phyloP scores from a whole-genome alignment of 192 early-diverging fungal genomes.

The Neocallimastix lanati region DNA sequence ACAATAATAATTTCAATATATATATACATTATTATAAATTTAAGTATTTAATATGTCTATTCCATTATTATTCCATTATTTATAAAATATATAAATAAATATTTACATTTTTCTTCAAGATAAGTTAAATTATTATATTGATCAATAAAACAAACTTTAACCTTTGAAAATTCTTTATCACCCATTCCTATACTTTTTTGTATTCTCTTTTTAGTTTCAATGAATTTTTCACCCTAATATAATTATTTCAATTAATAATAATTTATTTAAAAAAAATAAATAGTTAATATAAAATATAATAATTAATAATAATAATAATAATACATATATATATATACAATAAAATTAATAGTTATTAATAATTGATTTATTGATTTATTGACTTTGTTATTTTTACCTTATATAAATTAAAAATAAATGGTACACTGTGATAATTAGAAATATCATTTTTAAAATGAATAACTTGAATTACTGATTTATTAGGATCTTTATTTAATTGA shows the following conservation, averaged over 20 bases:
- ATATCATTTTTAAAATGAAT: slow-evolving; percentile 64
- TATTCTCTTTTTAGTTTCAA: neutral
- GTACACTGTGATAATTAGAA: slow-evolving; percentile 50
- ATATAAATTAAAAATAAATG: slow-evolving; percentile 56
- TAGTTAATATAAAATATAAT: too few relatives aligned
- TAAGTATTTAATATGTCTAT: too few relatives aligned
- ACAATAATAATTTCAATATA: too few relatives aligned
- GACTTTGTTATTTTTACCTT: neutral
- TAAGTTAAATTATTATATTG: neutral
- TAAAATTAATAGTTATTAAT: too few relatives aligned
- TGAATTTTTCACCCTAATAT: neutral
- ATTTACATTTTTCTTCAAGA: neutral
- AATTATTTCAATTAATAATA: too few relatives aligned
- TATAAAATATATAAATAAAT: too few relatives aligned
- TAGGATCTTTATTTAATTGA: slow-evolving; percentile 7
- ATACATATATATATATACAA: too few relatives aligned
- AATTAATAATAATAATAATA: too few relatives aligned
- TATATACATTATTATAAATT: too few relatives aligned
- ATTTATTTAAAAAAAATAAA: too few relatives aligned
- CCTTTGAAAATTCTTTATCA: neutral
- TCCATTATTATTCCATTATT: too few relatives aligned
- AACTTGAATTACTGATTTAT: slow-evolving; percentile 34
- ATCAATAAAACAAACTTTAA: neutral
- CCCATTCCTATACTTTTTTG: neutral
- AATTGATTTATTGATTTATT: too few relatives aligned